Evolutionary conservation across 2,329 filamentous ascomycete genomes (phyloP), one percentile per base, ranked within the genome.

Genomic region (Ascochyta koolunga): DNA sequence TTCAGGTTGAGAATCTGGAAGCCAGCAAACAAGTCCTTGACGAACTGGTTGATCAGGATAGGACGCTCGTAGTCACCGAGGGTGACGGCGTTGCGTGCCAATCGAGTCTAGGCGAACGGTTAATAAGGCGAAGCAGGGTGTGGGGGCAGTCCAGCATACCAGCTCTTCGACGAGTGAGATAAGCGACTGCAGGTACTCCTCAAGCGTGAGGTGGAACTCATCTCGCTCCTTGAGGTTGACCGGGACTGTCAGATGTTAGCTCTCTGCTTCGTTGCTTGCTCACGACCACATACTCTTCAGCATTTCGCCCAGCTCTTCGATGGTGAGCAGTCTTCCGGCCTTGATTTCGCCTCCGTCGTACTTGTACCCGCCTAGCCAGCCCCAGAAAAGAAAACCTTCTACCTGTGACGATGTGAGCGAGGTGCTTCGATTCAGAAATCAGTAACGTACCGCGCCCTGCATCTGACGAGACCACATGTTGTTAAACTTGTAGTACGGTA

Each of bases 401-500:
- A 80, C 79, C 84, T 86, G 37, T 11, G 2, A 22, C 15, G 10
- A 21, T 33, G 38, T 65, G 2, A 66, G 63, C 15, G 50, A 27
- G 27, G 27, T 13, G 37, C 4, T 50, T 11, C 9, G 24, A 27
- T 43, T 18, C 15, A 5, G 13, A 15, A 15, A 16, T 33, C n/a
- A 24, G 21, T 42, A 31, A 51, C 78, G 82, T 83, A 83, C 85
- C 38, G 90, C 85, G 73, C 90, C 91, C 76, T 98, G 93, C 49
- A 97, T 79, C 68, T 90, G 86, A 54, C 91, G 86, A 24, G 86
- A 84, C 95, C 95, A 99, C 73, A 91, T 86, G 51, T 82, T 80
- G 76, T 97, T 97, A 80, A 96, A 97, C 83, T 96, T 97, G 86
- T 98, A 99, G 81, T 98, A 99, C 0, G 95, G 93, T 68, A 96